phyloP scores from a whole-genome alignment of 225 moss, liverwort and hornwort species.

The Polytrichum formosum region DNA sequence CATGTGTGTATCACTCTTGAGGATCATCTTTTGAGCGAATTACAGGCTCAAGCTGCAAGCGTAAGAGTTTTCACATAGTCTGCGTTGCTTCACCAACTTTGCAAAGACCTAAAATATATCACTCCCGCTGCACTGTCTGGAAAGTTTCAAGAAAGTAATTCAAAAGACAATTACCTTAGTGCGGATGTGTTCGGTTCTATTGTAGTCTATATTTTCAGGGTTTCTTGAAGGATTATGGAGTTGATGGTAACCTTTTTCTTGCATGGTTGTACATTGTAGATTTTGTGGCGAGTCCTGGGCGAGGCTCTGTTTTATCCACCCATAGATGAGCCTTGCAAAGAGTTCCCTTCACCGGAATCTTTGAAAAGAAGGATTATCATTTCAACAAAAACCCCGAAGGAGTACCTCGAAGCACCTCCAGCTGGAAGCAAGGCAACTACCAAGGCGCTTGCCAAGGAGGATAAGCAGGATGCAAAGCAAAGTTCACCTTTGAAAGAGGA shows the following conservation, averaged over 20 bases:
- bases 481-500: conserved; percentile 15
- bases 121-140: too few species aligned
- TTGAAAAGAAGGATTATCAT: conserved; percentile 63
- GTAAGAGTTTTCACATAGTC: conserved; percentile 15
- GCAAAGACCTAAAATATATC: too few species aligned
- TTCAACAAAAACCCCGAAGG: conserved; percentile 84
- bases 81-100: too few species aligned
- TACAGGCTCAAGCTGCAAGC: conserved; percentile 78
- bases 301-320: conserved; percentile 43
- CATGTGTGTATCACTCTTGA: conserved; percentile 86
- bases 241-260: too few species aligned
- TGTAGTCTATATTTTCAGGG: neutral
- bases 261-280: conserved; percentile 21
- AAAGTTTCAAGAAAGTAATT: too few species aligned
- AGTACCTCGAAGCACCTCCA: conserved; percentile 32
- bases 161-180: neutral
- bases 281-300: conserved; percentile 48
- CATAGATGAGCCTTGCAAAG: conserved; percentile 32
- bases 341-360: conserved; percentile 67
- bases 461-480: conserved; percentile 28
- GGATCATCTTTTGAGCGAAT: conserved; percentile 70
- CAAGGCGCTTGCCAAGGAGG: conserved; percentile 15
- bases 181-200: neutral
- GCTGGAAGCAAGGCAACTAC: neutral
- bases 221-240: too few species aligned